phyloP scores from a whole-genome alignment of 1,284 basidiomycete species.

The Trametes versicolor region DNA sequence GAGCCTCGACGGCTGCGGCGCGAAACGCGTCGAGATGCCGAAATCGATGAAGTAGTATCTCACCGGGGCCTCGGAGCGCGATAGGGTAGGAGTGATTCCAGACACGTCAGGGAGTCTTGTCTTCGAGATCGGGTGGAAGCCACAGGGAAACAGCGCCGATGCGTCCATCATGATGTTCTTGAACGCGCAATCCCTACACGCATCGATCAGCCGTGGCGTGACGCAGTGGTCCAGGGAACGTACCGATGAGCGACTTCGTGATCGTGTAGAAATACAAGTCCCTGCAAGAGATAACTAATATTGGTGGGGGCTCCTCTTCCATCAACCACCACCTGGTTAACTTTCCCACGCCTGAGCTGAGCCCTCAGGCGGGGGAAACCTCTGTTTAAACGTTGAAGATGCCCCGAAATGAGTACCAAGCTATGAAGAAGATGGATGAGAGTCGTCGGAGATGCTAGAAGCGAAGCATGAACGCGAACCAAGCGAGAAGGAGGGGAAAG shows the following conservation, averaged over 20 bases:
- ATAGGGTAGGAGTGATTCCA: conserved; percentile 7
- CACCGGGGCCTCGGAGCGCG: conserved; percentile 21
- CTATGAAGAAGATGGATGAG: too few species aligned
- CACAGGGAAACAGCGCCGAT: conserved; percentile 1
- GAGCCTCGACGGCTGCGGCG: conserved; percentile 14
- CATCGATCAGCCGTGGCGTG: conserved; percentile 2
- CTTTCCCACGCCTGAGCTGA: too few species aligned
- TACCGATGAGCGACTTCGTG: conserved; percentile 39
- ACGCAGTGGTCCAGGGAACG: background rate
- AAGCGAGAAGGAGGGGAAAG: too few species aligned
- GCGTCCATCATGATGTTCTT: conserved; percentile 18
- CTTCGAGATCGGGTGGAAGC: conserved; percentile 34
- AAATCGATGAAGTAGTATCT: conserved; percentile 42
- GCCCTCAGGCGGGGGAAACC: too few species aligned
- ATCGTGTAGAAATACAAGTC: conserved; percentile 39
- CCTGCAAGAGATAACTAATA: conserved; percentile 29
- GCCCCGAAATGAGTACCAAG: too few species aligned
- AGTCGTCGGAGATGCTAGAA: too few species aligned
- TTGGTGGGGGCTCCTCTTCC: too few species aligned
- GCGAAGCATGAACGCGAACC: too few species aligned
- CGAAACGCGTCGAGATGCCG: conserved; percentile 33
- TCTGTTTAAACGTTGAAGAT: too few species aligned
- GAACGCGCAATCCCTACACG: conserved; percentile 15
- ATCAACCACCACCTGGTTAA: too few species aligned
- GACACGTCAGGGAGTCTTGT: conserved; percentile 20